Evolutionary conservation across 306 rosid genomes (phyloP), one percentile per base, ranked within the genome.

Genomic region (Vicia sativa): DNA sequence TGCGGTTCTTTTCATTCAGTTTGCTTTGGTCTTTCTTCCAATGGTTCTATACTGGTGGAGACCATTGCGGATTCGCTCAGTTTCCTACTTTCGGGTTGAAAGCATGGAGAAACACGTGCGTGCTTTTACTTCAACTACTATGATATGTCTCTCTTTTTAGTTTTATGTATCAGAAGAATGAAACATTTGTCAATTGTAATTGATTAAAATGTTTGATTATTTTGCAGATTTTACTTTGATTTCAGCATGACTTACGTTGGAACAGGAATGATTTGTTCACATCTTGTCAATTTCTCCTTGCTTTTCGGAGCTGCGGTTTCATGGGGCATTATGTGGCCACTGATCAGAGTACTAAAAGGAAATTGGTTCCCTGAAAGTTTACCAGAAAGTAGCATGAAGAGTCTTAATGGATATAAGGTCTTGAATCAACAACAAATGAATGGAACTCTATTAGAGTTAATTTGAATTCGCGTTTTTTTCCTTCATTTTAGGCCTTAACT

Each of bases 241-340:
- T 92, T 85, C 75, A 87, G 95, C 62, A 68, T 84, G 89, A 87
- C 96, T 9, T 92, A 92, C 28, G 80, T 92, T n/a, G 97, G 97
- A 79, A 95, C 95, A n/a, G 96, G 97, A 61, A 92, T 92, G 97
- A 89, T 92, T 45, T 92, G 97, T 73, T 82, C 97, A 13, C 60
- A 74, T 56, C 42, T 65, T 31, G 67, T 74, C 31, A 65, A 74
- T 52, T 29, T 74, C 43, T 74, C 96, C 1, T 78, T 92, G 80
- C 96, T 92, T 79, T 73, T 92, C 7, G 95, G 97, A 45, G 95
- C 95, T 4, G 72, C 87, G 45, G 78, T 92, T 75, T 92, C 97
- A 45, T 92, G 96, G 96, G 97, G 92, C 64, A 48, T 92, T 53
- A 89, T 92, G 92, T 92, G 96, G 97, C 96, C 97, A 0, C 75